Base-by-base conservation (phyloP, 208 protist genomes). In the Trypanosoma avium region DNA sequence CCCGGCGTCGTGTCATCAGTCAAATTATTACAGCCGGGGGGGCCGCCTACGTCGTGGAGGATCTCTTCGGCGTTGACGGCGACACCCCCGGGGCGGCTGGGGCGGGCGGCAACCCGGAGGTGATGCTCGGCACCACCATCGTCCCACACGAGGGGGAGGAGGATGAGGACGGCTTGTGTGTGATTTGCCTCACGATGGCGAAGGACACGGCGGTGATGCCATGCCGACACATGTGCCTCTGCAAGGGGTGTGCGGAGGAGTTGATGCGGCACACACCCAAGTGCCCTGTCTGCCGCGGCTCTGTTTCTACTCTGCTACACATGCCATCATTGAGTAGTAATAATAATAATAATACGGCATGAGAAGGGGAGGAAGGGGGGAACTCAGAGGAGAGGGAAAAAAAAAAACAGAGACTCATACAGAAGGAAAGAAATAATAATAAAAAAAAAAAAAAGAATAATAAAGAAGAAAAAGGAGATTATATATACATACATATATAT, bases 151-250 rank as follows among this genome's bases (percentile, higher is more conserved):
- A 88, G n/a, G 79, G 77, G 32, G 84, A 88, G 43, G 84, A 95
- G 1, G 83, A 93, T 24, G 85, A 95, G 62, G 84, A 92, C 45
- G 83, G 77, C 4, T 77, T 95, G 32, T 98, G 96, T 47, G 94
- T 98, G 15, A 95, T 98, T 70, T 98, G 96, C 75, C 76, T 98
- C 40, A 93, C 88, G 24, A 92, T 97, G 61, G 56, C 71, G 27
- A 88, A 92, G 64, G 88, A 97, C 61, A 97, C 92, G 3, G 83
- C 84, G 0, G 90, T 97, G 22, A 94, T 98, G 81, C 95, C 96
- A 40, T 98, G 96, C 66, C 84, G 96, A 15, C 94, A 98, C 67
- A 93, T 98, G 92, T 97, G 93, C 65, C 86, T 98, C 67, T 98
- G 95, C 73, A 86, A 90, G 70, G 80, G 81, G 35, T 98, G 95